Percentiles rank a stretch among this genome's conserved stretches.
phyloP scores from a whole-genome alignment of 371 early-diverging fungal genomes.

The Lichtheimia ramosa region DNA sequence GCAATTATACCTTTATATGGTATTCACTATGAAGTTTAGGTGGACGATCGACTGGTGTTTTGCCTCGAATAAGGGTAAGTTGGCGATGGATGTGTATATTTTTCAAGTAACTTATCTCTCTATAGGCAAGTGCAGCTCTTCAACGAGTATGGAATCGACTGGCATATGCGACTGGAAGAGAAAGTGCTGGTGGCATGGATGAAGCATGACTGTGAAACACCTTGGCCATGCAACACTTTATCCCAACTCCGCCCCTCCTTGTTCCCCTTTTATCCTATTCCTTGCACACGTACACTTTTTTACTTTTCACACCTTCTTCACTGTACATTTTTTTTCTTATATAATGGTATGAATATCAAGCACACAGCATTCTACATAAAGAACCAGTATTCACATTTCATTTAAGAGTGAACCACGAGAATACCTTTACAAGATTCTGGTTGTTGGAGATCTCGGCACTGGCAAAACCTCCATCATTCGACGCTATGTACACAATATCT shows the following conservation, averaged over 20 bases:
- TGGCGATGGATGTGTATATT: background rate
- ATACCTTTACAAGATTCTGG: slow-evolving; percentile 71
- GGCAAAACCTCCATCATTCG: slow-evolving; percentile 74
- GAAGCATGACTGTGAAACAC: background rate
- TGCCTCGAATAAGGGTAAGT: slow-evolving; percentile 31
- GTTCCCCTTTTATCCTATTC: background rate
- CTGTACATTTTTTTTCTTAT: slow-evolving; percentile 2
- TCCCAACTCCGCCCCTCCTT: background rate
- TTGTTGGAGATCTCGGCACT: slow-evolving; percentile 80
- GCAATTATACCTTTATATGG: background rate
- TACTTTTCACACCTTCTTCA: background rate
- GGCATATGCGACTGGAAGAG: slow-evolving; percentile 25
- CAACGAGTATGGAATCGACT: slow-evolving; percentile 40
- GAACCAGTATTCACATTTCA: background rate
- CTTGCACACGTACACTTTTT: background rate
- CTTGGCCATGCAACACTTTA: background rate
- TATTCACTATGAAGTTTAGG: slow-evolving; percentile 3
- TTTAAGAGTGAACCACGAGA: slow-evolving; percentile 37
- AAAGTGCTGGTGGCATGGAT: slow-evolving; percentile 7
- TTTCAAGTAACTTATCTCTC: background rate
- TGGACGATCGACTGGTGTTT: slow-evolving; percentile 28
- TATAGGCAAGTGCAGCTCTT: slow-evolving; percentile 39
- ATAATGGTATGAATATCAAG: background rate
- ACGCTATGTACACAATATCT: slow-evolving; percentile 72
- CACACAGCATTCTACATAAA: background rate